Evolutionary conservation across 805 yeast genomes (phyloP).

Genomic region (Zygosaccharomyces rouxii): DNA sequence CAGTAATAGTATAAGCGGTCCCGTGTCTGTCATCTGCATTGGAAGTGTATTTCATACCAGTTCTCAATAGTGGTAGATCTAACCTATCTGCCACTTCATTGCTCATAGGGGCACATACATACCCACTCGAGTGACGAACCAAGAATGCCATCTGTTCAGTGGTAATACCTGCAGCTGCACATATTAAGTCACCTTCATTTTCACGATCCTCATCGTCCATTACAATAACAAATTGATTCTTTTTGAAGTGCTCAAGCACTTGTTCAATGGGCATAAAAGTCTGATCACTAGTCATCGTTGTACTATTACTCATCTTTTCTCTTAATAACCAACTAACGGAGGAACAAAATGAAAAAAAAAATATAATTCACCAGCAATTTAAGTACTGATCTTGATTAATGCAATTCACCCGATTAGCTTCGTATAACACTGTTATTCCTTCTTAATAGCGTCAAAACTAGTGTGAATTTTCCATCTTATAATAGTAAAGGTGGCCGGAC

Average conservation of each 20-base stretch:
- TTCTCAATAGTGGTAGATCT: constrained; percentile 70
- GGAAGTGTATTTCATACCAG: constrained; percentile 27
- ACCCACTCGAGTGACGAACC: constrained; percentile 83
- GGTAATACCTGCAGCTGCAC: constrained; percentile 80
- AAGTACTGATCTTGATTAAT: not conserved
- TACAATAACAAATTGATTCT: constrained; percentile 71
- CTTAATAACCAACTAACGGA: not conserved
- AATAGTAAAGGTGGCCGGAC: not conserved
- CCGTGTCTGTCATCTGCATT: constrained; percentile 77
- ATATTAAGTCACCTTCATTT: constrained; percentile 94
- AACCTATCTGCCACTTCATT: constrained; percentile 73
- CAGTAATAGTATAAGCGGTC: constrained; percentile 93
- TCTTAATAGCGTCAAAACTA: not conserved
- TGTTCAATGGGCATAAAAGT: constrained; percentile 28
- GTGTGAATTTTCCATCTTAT: not conserved
- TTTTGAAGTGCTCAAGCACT: constrained; percentile 31
- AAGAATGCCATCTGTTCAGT: constrained; percentile 90
- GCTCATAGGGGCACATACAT: constrained; percentile 86
- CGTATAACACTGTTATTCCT: not conserved
- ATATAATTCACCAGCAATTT: not conserved
- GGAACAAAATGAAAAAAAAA: not conserved
- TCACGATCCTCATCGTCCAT: constrained; percentile 96
- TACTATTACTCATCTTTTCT: not conserved
- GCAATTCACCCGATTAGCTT: not conserved
- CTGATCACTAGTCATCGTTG: constrained; percentile 3